Base-by-base conservation (phyloP, 768 basidiomycete species). In the Hirschioporus abietinus region DNA sequence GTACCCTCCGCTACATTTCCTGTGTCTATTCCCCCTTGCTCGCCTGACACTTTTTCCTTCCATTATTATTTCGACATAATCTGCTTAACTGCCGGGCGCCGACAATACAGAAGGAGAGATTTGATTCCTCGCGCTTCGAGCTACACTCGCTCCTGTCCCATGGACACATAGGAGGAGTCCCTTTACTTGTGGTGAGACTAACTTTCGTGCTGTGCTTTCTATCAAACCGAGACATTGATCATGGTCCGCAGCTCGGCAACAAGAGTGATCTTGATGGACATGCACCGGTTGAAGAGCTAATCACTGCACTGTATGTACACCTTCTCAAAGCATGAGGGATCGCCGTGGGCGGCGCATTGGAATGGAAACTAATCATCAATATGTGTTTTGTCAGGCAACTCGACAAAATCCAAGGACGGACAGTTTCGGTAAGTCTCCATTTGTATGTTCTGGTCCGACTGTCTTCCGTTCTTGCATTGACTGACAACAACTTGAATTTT, bases 181-280 rank as follows among this genome's bases (percentile, higher is more conserved):
- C 93, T 4, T 74, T 96, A 58, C 85, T 96, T 10, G 92, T 96
- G 68, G 93, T 52, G 42, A 52, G 42, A 15, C 20, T 20, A 94
- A 69, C 68, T 91, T 82, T 36, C 42, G 26, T 27, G 36, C 17
- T 62, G 20, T 36, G 34, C 23, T 20, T 26, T 35, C 24, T 36
- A 7, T 63, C 60, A 7, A 68, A 42, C 15, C 26, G 10, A 36
- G 15, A 35, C 7, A 62, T 35, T 35, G 26, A n/a, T 26, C n/a
- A 61, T 36, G 59, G 18, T 35, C 65, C 23, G 36, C 63, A 93
- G 92, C 82, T 97, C 24, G 95, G 95, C 4, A 97, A 97, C 78
- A 97, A 97, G 79, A 96, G 94, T 70, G 95, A 97, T 74, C 70
- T 96, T 1, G 84, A 88, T 1, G 86, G 82, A 9, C 92, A 93